Base-by-base conservation (phyloP, 768 basidiomycete species). In the Sistotremastrum suecicum region DNA sequence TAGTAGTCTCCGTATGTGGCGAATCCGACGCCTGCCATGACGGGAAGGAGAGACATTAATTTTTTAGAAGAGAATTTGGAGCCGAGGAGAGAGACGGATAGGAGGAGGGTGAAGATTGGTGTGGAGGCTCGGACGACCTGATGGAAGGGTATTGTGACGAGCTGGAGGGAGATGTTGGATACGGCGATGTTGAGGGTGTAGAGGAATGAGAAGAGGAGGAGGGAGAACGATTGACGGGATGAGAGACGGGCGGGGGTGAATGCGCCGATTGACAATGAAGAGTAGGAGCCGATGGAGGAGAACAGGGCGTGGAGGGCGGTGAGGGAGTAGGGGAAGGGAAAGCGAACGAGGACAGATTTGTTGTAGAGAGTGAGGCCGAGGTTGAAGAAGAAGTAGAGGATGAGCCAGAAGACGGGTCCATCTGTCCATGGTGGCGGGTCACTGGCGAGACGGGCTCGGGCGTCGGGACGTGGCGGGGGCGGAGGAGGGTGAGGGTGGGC, bases 1-100 rank as follows among this genome's bases (percentile, higher is more conserved):
- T 88, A 83, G 63, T 95, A 98, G 57, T 97, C 92, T 45, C 92
- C 95, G 47, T 89, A 94, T 5, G 91, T 95, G 8, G 95, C 89
- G 43, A 99, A 76, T 4, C 79, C 88, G 8, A 99, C 95, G 9
- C 95, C 94, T 1, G 72, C 71, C 12, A 95, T 75, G 34, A 98
- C 90, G 0, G 92, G 90, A 5, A 86, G 51, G 36, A 98, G 74
- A 1, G 86, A 75, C 29, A 82, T 56, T 3, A 90, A 55, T 53
- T 86, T 91, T 28, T 68, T 55, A 1, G 61, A 66, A 52, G 72
- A 83, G 53, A 78, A 74, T 5, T 66, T 68, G 5, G 72, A 66
- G 41, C 76, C 71, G 34, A 88, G 73, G 35, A 98, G 58, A n/a
- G 79, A 49, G 44, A 71, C 66, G 0, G 90, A 79, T 45, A 97